A percentile compares a stretch with the other conserved stretches of the same genome.
Evolutionary conservation across 2,329 filamentous ascomycete genomes (phyloP).

Genomic region (Pseudopyrenochaeta lycopersici): DNA sequence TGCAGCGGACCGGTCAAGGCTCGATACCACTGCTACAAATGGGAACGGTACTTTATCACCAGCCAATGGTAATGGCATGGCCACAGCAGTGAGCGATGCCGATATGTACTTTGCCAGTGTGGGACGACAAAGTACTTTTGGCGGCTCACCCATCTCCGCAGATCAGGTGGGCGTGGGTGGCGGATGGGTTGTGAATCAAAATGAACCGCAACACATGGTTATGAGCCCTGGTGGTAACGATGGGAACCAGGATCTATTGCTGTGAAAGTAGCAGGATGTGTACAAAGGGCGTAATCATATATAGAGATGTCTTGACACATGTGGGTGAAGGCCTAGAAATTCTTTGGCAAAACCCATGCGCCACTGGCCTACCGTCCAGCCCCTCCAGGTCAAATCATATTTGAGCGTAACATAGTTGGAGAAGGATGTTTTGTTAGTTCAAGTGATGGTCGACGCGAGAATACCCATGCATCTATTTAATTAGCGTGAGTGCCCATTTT

Average conservation of each 20-base stretch:
- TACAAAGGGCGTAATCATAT: neutral
- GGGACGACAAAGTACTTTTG: conserved; percentile 47
- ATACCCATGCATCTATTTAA: too few relatives aligned
- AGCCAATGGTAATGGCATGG: conserved; percentile 60
- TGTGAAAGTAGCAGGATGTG: conserved; percentile 14
- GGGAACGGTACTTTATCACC: conserved; percentile 32
- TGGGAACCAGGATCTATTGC: conserved; percentile 42
- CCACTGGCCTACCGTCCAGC: too few relatives aligned
- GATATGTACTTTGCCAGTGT: conserved; percentile 85
- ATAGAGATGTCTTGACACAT: neutral
- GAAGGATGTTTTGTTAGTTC: conserved; percentile 12
- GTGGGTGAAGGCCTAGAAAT: too few relatives aligned
- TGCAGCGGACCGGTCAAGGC: conserved; percentile 36
- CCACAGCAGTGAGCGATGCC: conserved; percentile 80
- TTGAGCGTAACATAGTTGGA: too few relatives aligned
- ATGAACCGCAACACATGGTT: conserved; percentile 40
- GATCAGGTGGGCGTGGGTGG: conserved; percentile 39
- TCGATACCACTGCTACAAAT: conserved; percentile 36
- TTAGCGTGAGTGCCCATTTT: too few relatives aligned
- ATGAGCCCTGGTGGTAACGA: conserved; percentile 39
- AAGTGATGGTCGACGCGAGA: too few relatives aligned
- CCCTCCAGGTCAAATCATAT: too few relatives aligned
- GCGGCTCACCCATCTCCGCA: conserved; percentile 42
- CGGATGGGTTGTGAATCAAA: conserved; percentile 50
- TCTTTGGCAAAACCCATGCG: too few relatives aligned